Evolutionary conservation across 2,329 filamentous ascomycete genomes (phyloP), one percentile per base, ranked within the genome.

Genomic region (Aurifilum marmelostoma): DNA sequence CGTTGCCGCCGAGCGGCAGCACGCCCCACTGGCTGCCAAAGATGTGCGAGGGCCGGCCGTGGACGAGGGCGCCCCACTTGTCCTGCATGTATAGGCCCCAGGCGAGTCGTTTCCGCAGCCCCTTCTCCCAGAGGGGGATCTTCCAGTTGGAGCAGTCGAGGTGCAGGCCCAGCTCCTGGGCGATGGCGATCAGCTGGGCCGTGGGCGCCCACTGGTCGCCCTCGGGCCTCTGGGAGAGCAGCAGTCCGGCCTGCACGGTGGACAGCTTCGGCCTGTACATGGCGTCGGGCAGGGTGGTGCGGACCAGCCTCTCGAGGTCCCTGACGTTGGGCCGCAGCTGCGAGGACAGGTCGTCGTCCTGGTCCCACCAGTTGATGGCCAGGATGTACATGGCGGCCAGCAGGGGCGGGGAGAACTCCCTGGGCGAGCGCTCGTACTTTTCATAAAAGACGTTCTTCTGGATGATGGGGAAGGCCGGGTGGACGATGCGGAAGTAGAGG

Each of bases 31-130:
- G 88, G 61, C 84, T 81, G 27, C 82, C 78, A 72, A 87, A 86
- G 54, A 89, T 87, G 73, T 97, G 93, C 5, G 93, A 96, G 0
- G 93, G 94, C 14, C 93, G 89, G 61, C 93, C 93, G 75, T 97
- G 92, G 32, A 96, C 90, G 27, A 97, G 83, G 1, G 93, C 90
- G 21, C 92, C 92, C 94, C 94, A 97, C 79, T 87, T 80, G 73
- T 91, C 89, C 74, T 91, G 88, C 82, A 89, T 88, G 71, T 85
- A 91, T 0, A 90, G 76, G 1, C 85, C 88, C 89, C 89, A 91
- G 0, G 86, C 88, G 0, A 91, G 78, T 18, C 89, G 80, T 73
- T 87, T 86, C 18, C 89, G 80, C 24, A 91, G 78, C 0, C 88
- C 86, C 66, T 87, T 84, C 73, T 91, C 89, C 88, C 88, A 90